Evolutionary conservation across 2,329 filamentous ascomycete genomes (phyloP).

Genomic region (Zasmidium angulare): DNA sequence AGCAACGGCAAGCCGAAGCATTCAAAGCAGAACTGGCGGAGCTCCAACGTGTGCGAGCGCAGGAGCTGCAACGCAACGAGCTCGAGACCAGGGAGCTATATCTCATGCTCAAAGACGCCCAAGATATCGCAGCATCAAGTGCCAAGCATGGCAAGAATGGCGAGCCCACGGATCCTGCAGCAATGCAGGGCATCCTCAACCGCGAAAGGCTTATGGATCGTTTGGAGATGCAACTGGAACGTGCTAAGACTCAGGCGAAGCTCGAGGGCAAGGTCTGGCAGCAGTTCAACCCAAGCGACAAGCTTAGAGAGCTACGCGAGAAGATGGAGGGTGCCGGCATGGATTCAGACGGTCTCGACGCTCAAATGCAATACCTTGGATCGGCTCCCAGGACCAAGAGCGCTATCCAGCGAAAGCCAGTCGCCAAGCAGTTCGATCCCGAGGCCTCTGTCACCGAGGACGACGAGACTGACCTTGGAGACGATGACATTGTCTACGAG

Average conservation of each 20-base stretch:
- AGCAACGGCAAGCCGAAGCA: slow-evolving; percentile 79
- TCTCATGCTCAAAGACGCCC: slow-evolving; percentile 95
- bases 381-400: slow-evolving; percentile 42
- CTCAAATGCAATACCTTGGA: slow-evolving; percentile 67
- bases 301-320: slow-evolving; percentile 85
- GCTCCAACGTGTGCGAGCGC: slow-evolving; percentile 78
- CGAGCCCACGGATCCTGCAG: slow-evolving; percentile 66
- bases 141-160: slow-evolving; percentile 62
- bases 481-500: slow-evolving; percentile 68
- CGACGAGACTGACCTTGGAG: slow-evolving; percentile 39
- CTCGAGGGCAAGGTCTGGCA: slow-evolving; percentile 93
- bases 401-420: slow-evolving; percentile 38
- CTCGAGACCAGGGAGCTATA: slow-evolving; percentile 95
- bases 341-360: slow-evolving; percentile 41
- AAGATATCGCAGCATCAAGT: slow-evolving; percentile 89
- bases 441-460: slow-evolving; percentile 30
- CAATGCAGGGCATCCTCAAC: slow-evolving; percentile 90
- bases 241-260: slow-evolving; percentile 97
- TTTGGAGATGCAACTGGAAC: slow-evolving; percentile 90
- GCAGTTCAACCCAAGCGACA: slow-evolving; percentile 79
- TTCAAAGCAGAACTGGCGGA: slow-evolving; percentile 88
- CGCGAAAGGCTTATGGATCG: slow-evolving; percentile 90
- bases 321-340: slow-evolving; percentile 74
- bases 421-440: slow-evolving; percentile 27
- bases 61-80: slow-evolving; percentile 92